Evolutionary conservation across 352 stramenopile genomes (phyloP).

Genomic region (Phytophthora brassicae): DNA sequence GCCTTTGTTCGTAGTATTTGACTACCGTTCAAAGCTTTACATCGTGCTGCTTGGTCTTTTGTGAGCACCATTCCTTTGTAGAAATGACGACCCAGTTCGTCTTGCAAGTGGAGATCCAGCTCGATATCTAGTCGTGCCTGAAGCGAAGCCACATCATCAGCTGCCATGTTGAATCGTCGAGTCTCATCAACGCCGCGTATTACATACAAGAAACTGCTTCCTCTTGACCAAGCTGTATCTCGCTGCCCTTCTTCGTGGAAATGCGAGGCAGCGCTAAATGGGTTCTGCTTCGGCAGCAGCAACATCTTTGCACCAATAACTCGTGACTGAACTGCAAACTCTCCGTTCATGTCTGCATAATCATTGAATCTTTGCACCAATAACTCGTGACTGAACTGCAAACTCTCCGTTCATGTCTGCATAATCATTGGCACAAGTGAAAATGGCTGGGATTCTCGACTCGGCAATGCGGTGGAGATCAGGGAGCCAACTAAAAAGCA

Average conservation of each 20-base stretch:
- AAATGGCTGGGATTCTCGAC: slow-evolving; percentile 56
- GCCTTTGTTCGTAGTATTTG: not conserved
- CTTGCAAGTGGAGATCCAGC: slow-evolving; percentile 53
- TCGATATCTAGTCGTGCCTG: slow-evolving; percentile 49
- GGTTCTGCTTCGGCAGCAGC: slow-evolving; percentile 66
- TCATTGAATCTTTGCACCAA: slow-evolving; percentile 69
- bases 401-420: slow-evolving; percentile 83
- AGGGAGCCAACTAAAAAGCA: slow-evolving; percentile 76
- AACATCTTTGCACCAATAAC: slow-evolving; percentile 66
- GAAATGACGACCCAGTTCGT: slow-evolving; percentile 60
- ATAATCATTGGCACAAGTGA: slow-evolving; percentile 81
- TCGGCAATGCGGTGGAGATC: slow-evolving; percentile 60
- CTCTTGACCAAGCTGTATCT: slow-evolving; percentile 65
- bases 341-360: slow-evolving; percentile 77
- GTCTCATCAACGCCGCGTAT: slow-evolving; percentile 42
- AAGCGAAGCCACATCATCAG: slow-evolving; percentile 35
- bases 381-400: slow-evolving; percentile 59
- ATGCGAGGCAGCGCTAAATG: slow-evolving; percentile 72
- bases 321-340: slow-evolving; percentile 71
- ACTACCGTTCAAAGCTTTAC: slow-evolving; percentile 36
- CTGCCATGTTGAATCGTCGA: slow-evolving; percentile 23
- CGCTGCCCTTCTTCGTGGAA: slow-evolving; percentile 69
- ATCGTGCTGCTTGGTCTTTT: slow-evolving; percentile 63
- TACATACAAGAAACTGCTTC: slow-evolving; percentile 73
- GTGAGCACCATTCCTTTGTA: slow-evolving; percentile 63